phyloP scores from a whole-genome alignment of 768 basidiomycete genomes.

The Lepiota venenata region DNA sequence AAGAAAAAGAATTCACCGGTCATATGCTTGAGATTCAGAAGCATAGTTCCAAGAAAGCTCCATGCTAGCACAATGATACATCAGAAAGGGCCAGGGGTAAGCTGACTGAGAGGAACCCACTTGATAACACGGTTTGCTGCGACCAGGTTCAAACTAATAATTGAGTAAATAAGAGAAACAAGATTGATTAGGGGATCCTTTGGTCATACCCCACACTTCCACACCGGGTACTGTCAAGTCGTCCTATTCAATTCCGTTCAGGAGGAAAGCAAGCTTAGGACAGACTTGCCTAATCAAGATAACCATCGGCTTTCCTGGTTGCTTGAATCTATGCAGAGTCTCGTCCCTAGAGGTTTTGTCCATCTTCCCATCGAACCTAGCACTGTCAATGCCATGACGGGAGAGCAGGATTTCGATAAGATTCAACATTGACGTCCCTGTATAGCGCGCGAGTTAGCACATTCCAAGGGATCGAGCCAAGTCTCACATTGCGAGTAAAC shows the following conservation, averaged over 20 bases:
- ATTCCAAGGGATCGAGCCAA: not conserved
- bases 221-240: slow-evolving; percentile 47
- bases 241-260: not conserved
- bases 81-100: not conserved
- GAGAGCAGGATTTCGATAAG: slow-evolving; percentile 58
- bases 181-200: not conserved
- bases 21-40: slow-evolving; percentile 64
- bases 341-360: slow-evolving; percentile 46
- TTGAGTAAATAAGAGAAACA: not conserved
- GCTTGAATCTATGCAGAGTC: slow-evolving; percentile 51
- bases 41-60: slow-evolving; percentile 77
- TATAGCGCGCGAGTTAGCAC: slow-evolving; percentile 1
- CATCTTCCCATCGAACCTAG: slow-evolving; percentile 75
- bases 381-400: slow-evolving; percentile 51
- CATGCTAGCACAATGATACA: slow-evolving; percentile 38
- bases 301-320: slow-evolving; percentile 51
- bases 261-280: not conserved
- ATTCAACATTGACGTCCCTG: slow-evolving; percentile 75
- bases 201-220: slow-evolving; percentile 56
- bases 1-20: slow-evolving; percentile 22
- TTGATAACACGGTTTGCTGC: slow-evolving; percentile 69
- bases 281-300: slow-evolving; percentile 56
- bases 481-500: slow-evolving; percentile 65
- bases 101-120: slow-evolving; percentile 29
- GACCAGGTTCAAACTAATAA: slow-evolving; percentile 51